Evolutionary conservation across 352 stramenopile genomes (phyloP).

Genomic region (Globisporangium camurandrum): DNA sequence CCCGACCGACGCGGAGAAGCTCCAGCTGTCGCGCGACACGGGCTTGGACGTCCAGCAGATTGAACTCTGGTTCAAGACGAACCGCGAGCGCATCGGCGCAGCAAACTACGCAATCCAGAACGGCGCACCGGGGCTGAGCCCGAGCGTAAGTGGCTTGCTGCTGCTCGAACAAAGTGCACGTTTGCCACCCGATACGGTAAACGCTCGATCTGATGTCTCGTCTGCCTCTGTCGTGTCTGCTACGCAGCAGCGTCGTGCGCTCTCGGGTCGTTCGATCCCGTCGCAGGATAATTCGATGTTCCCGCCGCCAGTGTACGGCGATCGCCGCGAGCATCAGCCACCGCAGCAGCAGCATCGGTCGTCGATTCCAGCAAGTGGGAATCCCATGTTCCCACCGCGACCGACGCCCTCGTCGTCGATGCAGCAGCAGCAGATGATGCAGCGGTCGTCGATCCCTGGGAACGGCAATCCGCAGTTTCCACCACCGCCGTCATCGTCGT

Average conservation of each 20-base stretch:
- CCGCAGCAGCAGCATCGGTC: conserved; percentile 15
- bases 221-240: conserved; percentile 1
- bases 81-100: conserved; percentile 46
- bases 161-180: no score
- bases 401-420: conserved; percentile 16
- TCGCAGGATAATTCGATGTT: conserved; percentile 53
- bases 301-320: conserved; percentile 37
- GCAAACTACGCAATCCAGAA: conserved; percentile 20
- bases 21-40: conserved; percentile 67
- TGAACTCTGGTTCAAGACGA: conserved; percentile 80
- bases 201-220: no score
- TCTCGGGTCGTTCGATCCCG: conserved; percentile 40
- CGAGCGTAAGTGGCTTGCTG: conserved; percentile 12
- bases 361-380: conserved; percentile 57
- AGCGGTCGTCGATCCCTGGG: conserved; percentile 44
- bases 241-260: conserved; percentile 16
- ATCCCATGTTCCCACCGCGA: conserved; percentile 68
- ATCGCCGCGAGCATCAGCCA: not conserved
- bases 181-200: no score
- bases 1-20: conserved; percentile 56
- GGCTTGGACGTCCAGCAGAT: conserved; percentile 75
- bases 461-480: conserved; percentile 49
- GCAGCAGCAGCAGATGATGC: no score
- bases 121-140: conserved; percentile 14
- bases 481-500: conserved; percentile 24